phyloP scores from a whole-genome alignment of 352 stramenopile species.

The Globisporangium mamillatum region DNA sequence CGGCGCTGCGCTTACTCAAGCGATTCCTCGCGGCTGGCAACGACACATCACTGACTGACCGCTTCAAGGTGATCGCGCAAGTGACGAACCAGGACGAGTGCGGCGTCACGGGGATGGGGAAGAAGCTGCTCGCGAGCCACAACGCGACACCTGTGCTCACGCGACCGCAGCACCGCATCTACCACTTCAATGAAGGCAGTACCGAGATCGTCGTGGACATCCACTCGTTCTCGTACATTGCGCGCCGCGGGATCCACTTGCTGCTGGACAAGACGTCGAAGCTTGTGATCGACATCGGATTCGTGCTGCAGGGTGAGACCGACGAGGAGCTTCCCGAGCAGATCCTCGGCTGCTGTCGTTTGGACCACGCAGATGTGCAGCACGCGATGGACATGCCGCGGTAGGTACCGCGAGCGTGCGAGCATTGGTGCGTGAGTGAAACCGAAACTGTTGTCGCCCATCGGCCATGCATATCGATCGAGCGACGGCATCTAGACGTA shows the following conservation, averaged over 20 bases:
- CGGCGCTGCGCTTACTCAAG: conserved; percentile 58
- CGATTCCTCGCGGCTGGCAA: conserved; percentile 65
- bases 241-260: conserved; percentile 72
- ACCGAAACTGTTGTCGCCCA: background rate
- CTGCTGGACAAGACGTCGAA: conserved; percentile 73
- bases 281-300: conserved; percentile 86
- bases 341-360: conserved; percentile 78
- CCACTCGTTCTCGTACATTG: conserved; percentile 83
- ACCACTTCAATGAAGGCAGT: conserved; percentile 63
- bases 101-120: conserved; percentile 67
- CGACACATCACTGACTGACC: conserved; percentile 69
- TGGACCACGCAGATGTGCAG: conserved; percentile 69
- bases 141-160: conserved; percentile 83
- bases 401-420: conserved; percentile 9
- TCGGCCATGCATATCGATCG: background rate
- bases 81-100: conserved; percentile 85
- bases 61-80: conserved; percentile 86
- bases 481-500: background rate
- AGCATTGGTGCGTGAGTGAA: too few relatives aligned
- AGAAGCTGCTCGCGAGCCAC: conserved; percentile 77
- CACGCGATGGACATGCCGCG: conserved; percentile 54
- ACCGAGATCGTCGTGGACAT: conserved; percentile 81
- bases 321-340: conserved; percentile 87
- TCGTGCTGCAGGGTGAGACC: conserved; percentile 84
- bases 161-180: conserved; percentile 81